Evolutionary conservation across 129 eudicot species (phyloP).

Genomic region (Flaveria sonorensis): DNA sequence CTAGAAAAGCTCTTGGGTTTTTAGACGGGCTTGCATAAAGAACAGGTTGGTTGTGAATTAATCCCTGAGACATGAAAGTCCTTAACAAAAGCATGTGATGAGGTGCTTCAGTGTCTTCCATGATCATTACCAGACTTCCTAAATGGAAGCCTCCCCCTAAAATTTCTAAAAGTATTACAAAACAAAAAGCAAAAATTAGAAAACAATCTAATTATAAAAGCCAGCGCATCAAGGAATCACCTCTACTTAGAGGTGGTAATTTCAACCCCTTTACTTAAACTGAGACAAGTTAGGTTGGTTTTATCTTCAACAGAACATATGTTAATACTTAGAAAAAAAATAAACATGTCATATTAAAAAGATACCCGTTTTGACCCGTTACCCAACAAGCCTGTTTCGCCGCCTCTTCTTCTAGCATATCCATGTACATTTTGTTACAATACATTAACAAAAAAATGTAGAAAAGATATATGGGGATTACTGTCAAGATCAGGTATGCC

Average conservation of each 20-base stretch:
- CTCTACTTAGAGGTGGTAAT: conserved; percentile 6
- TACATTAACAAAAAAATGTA: neutral
- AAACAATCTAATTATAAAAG: neutral
- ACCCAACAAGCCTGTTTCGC: neutral
- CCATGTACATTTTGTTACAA: neutral
- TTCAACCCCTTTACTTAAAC: neutral
- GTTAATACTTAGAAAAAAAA: neutral
- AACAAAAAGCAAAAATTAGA: neutral
- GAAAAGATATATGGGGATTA: conserved; percentile 34
- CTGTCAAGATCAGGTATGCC: conserved; percentile 97
- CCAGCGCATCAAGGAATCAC: neutral
- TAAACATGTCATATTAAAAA: neutral
- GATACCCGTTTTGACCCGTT: neutral
- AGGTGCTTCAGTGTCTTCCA: conserved; percentile 97
- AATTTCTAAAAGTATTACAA: conserved; percentile 52
- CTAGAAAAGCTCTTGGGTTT: conserved; percentile 85
- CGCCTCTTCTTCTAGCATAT: neutral
- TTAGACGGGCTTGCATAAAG: conserved; percentile 83
- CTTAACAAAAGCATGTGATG: conserved; percentile 96
- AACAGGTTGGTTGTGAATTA: conserved; percentile 85
- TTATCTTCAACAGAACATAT: neutral
- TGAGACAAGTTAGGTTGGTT: neutral
- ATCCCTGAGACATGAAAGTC: conserved; percentile 94
- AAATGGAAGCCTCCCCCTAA: conserved; percentile 91
- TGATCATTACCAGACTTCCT: conserved; percentile 93